phyloP scores from a whole-genome alignment of 768 basidiomycete species.

The Dictyophora rubrovolvata region DNA sequence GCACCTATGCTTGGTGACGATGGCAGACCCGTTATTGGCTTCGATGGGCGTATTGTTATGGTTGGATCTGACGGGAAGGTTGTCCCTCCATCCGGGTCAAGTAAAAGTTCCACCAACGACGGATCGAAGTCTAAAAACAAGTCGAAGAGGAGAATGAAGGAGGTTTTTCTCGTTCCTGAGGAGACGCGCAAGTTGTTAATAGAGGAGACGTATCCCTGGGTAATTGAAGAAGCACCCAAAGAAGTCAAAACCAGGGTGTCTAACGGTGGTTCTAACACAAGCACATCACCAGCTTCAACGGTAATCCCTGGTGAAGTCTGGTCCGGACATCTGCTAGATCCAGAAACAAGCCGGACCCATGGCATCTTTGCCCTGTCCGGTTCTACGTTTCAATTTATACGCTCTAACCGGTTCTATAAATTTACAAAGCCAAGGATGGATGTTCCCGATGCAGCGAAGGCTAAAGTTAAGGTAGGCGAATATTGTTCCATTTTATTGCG shows the following conservation, averaged over 20 bases:
- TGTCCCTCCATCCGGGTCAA: slow-evolving; percentile 38
- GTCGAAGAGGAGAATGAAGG: slow-evolving; percentile 61
- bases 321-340: slow-evolving; percentile 76
- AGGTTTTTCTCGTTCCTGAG: slow-evolving; percentile 75
- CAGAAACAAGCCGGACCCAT: slow-evolving; percentile 56
- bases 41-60: slow-evolving; percentile 72
- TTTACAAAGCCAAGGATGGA: slow-evolving; percentile 79
- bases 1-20: slow-evolving; percentile 72
- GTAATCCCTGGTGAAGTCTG: slow-evolving; percentile 42
- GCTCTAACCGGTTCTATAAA: slow-evolving; percentile 85
- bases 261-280: neutral
- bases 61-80: slow-evolving; percentile 59
- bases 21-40: slow-evolving; percentile 73
- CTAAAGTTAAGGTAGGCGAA: slow-evolving; percentile 53
- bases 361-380: slow-evolving; percentile 80
- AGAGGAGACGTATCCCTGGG: slow-evolving; percentile 89
- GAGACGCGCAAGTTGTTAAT: slow-evolving; percentile 65
- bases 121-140: neutral
- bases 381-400: slow-evolving; percentile 81
- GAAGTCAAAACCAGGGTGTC: neutral
- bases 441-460: slow-evolving; percentile 56
- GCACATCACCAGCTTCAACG: neutral
- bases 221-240: slow-evolving; percentile 70
- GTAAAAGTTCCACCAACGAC: slow-evolving; percentile 11
- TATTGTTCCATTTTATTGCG: neutral